Evolutionary conservation across 768 basidiomycete species (phyloP), one percentile per base, ranked within the genome.

Genomic region (Piloderma croceum): DNA sequence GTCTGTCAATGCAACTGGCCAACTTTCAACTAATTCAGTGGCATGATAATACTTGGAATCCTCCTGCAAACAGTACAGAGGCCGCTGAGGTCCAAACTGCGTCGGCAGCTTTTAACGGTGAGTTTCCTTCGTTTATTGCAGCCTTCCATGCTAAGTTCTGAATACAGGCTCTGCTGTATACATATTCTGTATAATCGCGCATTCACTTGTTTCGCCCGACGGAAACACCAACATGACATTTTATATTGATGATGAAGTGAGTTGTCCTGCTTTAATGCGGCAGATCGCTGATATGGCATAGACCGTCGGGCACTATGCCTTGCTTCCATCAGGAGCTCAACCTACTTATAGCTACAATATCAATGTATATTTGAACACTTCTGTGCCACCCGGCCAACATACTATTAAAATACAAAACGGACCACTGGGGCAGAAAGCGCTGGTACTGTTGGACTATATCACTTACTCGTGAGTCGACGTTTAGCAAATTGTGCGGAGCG

Each of bases 81-180:
- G 39, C 51, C 3, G 50, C 50, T 15, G 47, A 44, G 5, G 43
- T 51, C 11, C 46, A 53, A 18, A 54, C 50, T 13, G 68, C 65
- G 4, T 47, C 57, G 7, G 41, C 59, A 13, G 32, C 44, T 7
- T 71, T 70, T 44, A 58, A 55, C 41, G 70, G 70, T 69, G 39
- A 39, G 51, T 44, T 15, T 15, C 31, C 15, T 13, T 23, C 22
- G 10, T 22, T 24, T 33, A 31, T 18, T 10, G 9, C 15, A n/a
- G n/a, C 27, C 27, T 29, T 15, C 27, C 27, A 9, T 29, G 10
- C 9, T 9, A 29, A 29, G 15, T 29, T 29, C 15, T 15, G 15
- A 9, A 15, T 29, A 29, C 39, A 72, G 70, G 70, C 5, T 59
- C 64, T n/a, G 69, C 70, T 1, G 50, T 74, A 11, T 71, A 71